Evolutionary conservation across 768 basidiomycete species (phyloP).

Genomic region (Suillus subluteus): DNA sequence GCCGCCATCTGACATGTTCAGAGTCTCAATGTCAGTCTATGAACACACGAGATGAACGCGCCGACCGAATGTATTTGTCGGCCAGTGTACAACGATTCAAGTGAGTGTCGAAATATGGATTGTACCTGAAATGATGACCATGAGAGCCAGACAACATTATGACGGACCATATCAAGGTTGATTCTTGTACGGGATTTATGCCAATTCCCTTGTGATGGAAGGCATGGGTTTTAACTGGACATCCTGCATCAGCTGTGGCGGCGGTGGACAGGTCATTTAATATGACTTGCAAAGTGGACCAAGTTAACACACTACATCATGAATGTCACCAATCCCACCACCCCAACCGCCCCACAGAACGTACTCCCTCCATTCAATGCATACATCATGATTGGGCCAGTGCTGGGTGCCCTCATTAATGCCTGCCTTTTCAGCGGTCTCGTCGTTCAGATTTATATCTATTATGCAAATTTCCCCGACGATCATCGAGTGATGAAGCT

Average conservation of each 20-base stretch:
- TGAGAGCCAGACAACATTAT: neutral
- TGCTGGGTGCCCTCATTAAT: constrained; percentile 16
- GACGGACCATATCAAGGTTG: neutral
- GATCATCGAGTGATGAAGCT: constrained; percentile 13
- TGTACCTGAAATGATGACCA: neutral
- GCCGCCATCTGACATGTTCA: neutral
- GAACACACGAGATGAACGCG: neutral
- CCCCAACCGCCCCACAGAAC: no score
- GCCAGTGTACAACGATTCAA: neutral
- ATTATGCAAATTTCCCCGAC: constrained; percentile 16
- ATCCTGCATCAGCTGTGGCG: neutral
- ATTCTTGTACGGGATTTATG: neutral
- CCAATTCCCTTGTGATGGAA: neutral
- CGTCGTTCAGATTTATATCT: constrained; percentile 17
- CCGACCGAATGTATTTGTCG: neutral
- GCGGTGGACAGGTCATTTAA: neutral
- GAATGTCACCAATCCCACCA: neutral
- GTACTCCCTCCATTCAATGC: neutral
- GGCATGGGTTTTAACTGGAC: neutral
- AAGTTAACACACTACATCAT: neutral
- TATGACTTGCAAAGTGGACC: no score
- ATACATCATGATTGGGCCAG: constrained; percentile 15
- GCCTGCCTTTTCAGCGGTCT: constrained; percentile 19
- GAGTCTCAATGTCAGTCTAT: neutral
- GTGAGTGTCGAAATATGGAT: neutral